phyloP scores from a whole-genome alignment of 345 rosid genomes.

The Reutealis trisperma region DNA sequence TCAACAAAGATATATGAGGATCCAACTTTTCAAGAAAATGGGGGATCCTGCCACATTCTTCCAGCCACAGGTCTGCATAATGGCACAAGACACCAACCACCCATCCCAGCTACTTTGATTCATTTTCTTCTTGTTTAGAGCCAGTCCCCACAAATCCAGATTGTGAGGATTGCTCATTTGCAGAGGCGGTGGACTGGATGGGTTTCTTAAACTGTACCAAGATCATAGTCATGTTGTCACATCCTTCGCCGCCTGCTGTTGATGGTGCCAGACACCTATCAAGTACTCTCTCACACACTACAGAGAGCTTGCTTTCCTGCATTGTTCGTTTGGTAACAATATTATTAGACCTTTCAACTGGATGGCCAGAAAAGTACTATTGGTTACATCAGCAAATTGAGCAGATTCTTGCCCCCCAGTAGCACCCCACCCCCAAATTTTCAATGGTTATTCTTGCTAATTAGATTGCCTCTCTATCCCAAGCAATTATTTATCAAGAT shows the following conservation, averaged over 20 bases:
- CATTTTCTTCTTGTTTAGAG: slow-evolving; percentile 31
- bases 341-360: not conserved
- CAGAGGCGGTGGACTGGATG: slow-evolving; percentile 24
- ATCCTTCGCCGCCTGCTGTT: slow-evolving; percentile 82
- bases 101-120: slow-evolving; percentile 16
- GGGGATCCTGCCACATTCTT: slow-evolving; percentile 8
- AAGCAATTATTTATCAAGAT: not conserved
- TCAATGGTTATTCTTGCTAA: not conserved
- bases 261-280: slow-evolving; percentile 90
- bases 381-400: too few relatives aligned
- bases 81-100: not conserved
- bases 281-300: slow-evolving; percentile 77
- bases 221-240: slow-evolving; percentile 99
- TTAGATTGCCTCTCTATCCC: not conserved
- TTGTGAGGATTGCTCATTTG: slow-evolving; percentile 40
- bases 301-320: slow-evolving; percentile 92
- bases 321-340: slow-evolving; percentile 9
- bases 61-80: not conserved
- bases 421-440: too few relatives aligned
- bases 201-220: slow-evolving; percentile 88
- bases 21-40: not conserved
- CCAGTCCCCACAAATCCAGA: slow-evolving; percentile 27
- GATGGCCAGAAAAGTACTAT: not conserved
- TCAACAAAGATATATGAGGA: slow-evolving; percentile 20
- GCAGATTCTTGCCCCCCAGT: too few relatives aligned